These are phyloP conservation scores for Aspergillus vadensis DNA, from an alignment of 2,329 filamentous ascomycete species.

Conservation along the genomic window DNA sequence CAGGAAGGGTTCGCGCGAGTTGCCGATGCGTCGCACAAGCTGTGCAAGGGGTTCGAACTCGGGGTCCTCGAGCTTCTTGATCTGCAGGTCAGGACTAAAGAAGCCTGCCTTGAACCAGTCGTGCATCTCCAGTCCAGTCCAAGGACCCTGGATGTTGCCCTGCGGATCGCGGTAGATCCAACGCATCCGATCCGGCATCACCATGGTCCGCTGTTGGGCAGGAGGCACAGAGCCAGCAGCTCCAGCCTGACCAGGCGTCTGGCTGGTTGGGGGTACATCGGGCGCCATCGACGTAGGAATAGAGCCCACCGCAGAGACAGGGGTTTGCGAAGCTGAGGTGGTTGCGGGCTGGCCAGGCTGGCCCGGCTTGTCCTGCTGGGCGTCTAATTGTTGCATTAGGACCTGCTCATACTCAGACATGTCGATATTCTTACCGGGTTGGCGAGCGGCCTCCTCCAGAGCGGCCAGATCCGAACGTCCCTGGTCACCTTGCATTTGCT, in stretches of 20 bases:
- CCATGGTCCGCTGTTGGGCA: slow-evolving; percentile 81
- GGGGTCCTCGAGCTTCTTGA: slow-evolving; percentile 89
- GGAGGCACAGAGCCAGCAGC: slow-evolving; percentile 65
- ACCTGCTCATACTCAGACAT: not conserved
- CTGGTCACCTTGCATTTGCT: slow-evolving; percentile 72
- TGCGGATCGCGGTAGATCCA: slow-evolving; percentile 98
- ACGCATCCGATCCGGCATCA: slow-evolving; percentile 98
- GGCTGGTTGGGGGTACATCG: slow-evolving; percentile 35
- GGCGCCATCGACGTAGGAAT: slow-evolving; percentile 33
- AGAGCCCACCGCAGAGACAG: slow-evolving; percentile 39
- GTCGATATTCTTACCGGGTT: slow-evolving; percentile 52
- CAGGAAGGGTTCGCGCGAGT: slow-evolving; percentile 94
- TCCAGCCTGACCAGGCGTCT: slow-evolving; percentile 41
- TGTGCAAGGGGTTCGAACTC: slow-evolving; percentile 96
- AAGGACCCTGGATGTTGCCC: slow-evolving; percentile 88
- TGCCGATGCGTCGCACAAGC: slow-evolving; percentile 91
- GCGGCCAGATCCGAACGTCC: slow-evolving; percentile 63
- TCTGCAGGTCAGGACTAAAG: slow-evolving; percentile 89
- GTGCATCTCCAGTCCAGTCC: slow-evolving; percentile 97
- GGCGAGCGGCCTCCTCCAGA: slow-evolving; percentile 59
- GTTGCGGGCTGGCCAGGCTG: slow-evolving; percentile 32
- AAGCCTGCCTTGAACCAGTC: slow-evolving; percentile 99
- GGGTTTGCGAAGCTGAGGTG: slow-evolving; percentile 39
- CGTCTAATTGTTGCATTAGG: slow-evolving; percentile 21
- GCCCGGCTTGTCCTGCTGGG: slow-evolving; percentile 34